Base-by-base conservation (phyloP, 2,329 filamentous ascomycete genomes). In the Immersiporthe knoxdaviesiana region DNA sequence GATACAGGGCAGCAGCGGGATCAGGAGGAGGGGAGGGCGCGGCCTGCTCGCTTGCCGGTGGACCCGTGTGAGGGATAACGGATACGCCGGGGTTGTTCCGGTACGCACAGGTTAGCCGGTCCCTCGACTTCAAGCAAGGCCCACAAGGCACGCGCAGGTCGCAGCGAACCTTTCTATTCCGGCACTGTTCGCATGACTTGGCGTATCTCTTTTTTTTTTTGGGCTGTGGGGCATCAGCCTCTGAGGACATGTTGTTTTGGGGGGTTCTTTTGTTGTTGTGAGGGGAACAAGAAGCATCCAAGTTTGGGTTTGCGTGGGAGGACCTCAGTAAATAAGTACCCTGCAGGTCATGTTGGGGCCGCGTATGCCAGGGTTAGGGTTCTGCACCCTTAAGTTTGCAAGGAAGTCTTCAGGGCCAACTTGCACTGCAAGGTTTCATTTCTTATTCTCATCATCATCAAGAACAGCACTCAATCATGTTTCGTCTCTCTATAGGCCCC, bases 151-250 rank as follows among this genome's bases (percentile, higher is more conserved):
- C 12, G 32, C 39, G 41, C 27, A 56, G 66, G 35, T 68, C 66
- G 47, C 66, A 68, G 44, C 66, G 59, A n/a, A 68, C 35, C 37
- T 68, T 68, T 32, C 66, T 32, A 21, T 35, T 41, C 12, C 66
- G 66, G 50, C 66, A 68, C 10, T 54, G 66, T 35, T 64, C 66
- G 18, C 66, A 68, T 52, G 66, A 63, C 47, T 68, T 68, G 50
- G 60, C 59, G 30, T 32, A 21, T 16, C 47, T 54, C 50, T 2
- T 41, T 41, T 39, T 62, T 24, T 65, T 65, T 27, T 30, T 56
- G 2, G 63, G 52, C n/a, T 37, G n/a, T 27, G 44, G 37, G 5
- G 37, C 32, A 16, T 24, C 37, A 41, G 50, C 3, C 24, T 39
- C 6, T n/a, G 52, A n/a, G 21, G 52, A 52, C 63, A 65, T 65